phyloP scores from a whole-genome alignment of 2,329 filamentous ascomycete species.

The Nectriaceae sp. region DNA sequence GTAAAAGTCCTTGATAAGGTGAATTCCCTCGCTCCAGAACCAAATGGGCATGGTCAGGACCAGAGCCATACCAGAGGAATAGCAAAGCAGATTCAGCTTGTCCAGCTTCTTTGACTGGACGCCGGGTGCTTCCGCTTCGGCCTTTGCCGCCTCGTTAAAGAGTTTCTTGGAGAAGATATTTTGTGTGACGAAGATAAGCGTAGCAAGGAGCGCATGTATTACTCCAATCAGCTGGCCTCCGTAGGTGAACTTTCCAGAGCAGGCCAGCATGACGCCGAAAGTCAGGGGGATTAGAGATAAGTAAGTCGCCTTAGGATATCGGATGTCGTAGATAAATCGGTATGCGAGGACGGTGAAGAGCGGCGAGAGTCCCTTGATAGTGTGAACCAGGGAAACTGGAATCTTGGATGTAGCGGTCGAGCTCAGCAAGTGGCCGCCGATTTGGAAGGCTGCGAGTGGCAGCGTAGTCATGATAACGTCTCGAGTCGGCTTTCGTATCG shows the following conservation, averaged over 20 bases:
- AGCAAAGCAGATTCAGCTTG: conserved; percentile 94
- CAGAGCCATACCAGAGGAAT: conserved; percentile 94
- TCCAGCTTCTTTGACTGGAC: conserved; percentile 78
- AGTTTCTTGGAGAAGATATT: conserved; percentile 98
- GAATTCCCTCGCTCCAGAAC: conserved; percentile 87
- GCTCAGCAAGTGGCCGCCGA: conserved; percentile 89
- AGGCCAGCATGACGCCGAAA: conserved; percentile 92
- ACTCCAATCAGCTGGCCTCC: conserved; percentile 90
- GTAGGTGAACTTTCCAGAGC: conserved; percentile 77
- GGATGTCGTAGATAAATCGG: conserved; percentile 83
- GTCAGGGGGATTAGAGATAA: conserved; percentile 89
- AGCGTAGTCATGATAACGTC: conserved; percentile 86
- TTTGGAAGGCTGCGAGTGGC: conserved; percentile 90
- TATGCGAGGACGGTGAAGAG: conserved; percentile 95
- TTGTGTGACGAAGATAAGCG: conserved; percentile 93
- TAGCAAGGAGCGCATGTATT: conserved; percentile 83
- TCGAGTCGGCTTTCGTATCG: conserved; percentile 76
- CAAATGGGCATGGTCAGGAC: conserved; percentile 86
- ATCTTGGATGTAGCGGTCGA: conserved; percentile 94
- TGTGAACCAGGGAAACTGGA: conserved; percentile 95
- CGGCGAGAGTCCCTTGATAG: conserved; percentile 95
- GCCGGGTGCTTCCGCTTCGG: conserved; percentile 71
- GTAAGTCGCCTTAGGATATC: conserved; percentile 85
- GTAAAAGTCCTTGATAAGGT: conserved; percentile 75
- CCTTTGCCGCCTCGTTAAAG: conserved; percentile 89